Base-by-base conservation (phyloP, 176 grass and related monocot genomes). In the Otatea glauca region DNA sequence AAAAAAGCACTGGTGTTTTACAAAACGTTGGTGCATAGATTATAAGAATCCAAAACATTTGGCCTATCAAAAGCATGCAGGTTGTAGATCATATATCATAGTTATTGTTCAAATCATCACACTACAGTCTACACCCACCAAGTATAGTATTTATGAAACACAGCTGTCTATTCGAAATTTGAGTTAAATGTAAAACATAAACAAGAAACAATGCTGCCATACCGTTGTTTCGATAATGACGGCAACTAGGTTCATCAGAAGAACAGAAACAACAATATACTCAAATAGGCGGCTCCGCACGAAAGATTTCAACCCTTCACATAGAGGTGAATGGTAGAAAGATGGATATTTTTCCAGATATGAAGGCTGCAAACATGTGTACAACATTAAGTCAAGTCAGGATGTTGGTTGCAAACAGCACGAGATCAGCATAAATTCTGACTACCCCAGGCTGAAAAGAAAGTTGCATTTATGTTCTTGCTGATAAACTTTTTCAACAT, bases 221-320 rank as follows among this genome's bases (percentile, higher is more conserved):
- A 98, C 96, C 89, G 86, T 94, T 87, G 96, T 98, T 92, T 98
- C 96, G 86, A 95, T 98, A 79, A 95, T 54, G 83, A 98, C 96
- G 73, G 96, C 93, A 42, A 95, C 83, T 59, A 98, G 74, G 77
- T 98, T 98, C 80, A 98, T 39, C 84, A 98, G 45, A 72, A 98
- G 93, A 79, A 92, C 79, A 81, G 71, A 98, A 45, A 88, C 5
- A 72, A 98, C 77, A 68, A 91, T 85, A 83, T 93, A 90, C 70
- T 93, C 96, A 83, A 98, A 98, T 25, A 6, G 39, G n/a, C 20
- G 47, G 88, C 96, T 92, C 74, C 50, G 86, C 44, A 98, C 96
- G 85, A 98, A 95, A 65, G 74, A 81, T 83, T 95, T 98, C 53
- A 98, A 82, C 58, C 47, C 87, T 88, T 83, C 71, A 82, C 89